phyloP scores from a whole-genome alignment of 176 grass and related monocot species.

The Dendrocalamus sinicus region DNA sequence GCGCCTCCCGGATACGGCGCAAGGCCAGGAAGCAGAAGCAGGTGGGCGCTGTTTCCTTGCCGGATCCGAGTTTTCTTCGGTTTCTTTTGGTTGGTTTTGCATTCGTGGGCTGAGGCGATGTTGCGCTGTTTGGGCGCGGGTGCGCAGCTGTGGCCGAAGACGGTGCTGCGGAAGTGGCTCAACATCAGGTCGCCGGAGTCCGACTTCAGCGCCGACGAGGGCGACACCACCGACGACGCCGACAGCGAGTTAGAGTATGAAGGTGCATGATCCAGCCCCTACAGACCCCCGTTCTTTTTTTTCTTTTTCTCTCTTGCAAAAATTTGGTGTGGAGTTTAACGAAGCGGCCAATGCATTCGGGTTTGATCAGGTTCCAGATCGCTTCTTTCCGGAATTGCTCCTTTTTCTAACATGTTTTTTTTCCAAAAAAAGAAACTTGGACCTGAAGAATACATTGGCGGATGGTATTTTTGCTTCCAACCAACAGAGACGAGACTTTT shows the following conservation, averaged over 20 bases:
- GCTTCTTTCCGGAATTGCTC: background rate
- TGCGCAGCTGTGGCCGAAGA: slow-evolving; percentile 87
- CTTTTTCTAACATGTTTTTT: background rate
- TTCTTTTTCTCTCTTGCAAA: background rate
- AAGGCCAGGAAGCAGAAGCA: slow-evolving; percentile 65
- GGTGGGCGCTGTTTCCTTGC: slow-evolving; percentile 17
- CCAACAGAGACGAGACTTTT: background rate
- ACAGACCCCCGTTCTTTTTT: background rate
- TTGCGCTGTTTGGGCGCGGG: slow-evolving; percentile 36
- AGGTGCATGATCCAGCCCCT: slow-evolving; percentile 41
- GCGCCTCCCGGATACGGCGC: slow-evolving; percentile 31
- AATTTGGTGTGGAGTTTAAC: background rate
- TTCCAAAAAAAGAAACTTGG: background rate
- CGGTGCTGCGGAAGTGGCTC: slow-evolving; percentile 91
- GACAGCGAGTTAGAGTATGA: slow-evolving; percentile 80
- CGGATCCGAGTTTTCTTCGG: background rate
- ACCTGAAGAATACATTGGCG: background rate
- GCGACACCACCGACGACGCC: slow-evolving; percentile 74
- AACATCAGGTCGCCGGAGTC: slow-evolving; percentile 85
- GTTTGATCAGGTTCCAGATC: background rate
- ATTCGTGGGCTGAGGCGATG: background rate
- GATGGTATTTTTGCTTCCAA: slow-evolving; percentile 3
- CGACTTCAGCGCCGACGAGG: slow-evolving; percentile 94
- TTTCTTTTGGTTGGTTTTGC: background rate
- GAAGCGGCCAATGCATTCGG: slow-evolving; percentile 20